phyloP scores from a whole-genome alignment of 108 stramenopile species.

The Conticribra guillardii region DNA sequence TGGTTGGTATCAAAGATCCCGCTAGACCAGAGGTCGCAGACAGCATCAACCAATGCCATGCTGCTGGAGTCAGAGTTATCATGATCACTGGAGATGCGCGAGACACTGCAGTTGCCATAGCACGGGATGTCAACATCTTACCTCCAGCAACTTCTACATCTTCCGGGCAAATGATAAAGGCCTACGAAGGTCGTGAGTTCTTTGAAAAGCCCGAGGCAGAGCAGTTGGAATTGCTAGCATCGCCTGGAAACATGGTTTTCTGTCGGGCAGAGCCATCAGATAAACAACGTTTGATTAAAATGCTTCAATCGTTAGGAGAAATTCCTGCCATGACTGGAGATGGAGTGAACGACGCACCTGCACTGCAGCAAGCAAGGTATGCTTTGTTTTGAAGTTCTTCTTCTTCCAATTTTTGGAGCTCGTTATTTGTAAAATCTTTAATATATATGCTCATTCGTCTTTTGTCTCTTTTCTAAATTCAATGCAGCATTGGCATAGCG shows the following conservation, averaged over 20 bases:
- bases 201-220: slow-evolving; percentile 71
- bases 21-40: slow-evolving; percentile 97
- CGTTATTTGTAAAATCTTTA: background rate
- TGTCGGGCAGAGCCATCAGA: slow-evolving; percentile 97
- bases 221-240: slow-evolving; percentile 64
- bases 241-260: slow-evolving; percentile 91
- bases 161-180: slow-evolving; percentile 55
- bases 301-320: slow-evolving; percentile 92
- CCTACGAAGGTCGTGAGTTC: slow-evolving; percentile 89
- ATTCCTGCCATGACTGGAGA: slow-evolving; percentile 99
- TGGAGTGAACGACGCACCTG: slow-evolving; percentile 99
- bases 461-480: slow-evolving; percentile 19
- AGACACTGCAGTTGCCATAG: slow-evolving; percentile 96
- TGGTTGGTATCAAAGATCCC: slow-evolving; percentile 98
- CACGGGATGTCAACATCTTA: slow-evolving; percentile 80
- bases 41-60: slow-evolving; percentile 86
- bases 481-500: slow-evolving; percentile 87
- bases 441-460: background rate
- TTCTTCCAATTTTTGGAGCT: background rate
- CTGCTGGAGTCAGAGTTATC: slow-evolving; percentile 96
- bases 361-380: slow-evolving; percentile 77
- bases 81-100: slow-evolving; percentile 99
- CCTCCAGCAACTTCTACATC: slow-evolving; percentile 44
- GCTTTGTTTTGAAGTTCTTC: background rate
- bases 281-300: slow-evolving; percentile 96